Conservation (phyloP, 2,329 filamentous ascomycete species). For the Pestalotiopsis sp. region DNA sequence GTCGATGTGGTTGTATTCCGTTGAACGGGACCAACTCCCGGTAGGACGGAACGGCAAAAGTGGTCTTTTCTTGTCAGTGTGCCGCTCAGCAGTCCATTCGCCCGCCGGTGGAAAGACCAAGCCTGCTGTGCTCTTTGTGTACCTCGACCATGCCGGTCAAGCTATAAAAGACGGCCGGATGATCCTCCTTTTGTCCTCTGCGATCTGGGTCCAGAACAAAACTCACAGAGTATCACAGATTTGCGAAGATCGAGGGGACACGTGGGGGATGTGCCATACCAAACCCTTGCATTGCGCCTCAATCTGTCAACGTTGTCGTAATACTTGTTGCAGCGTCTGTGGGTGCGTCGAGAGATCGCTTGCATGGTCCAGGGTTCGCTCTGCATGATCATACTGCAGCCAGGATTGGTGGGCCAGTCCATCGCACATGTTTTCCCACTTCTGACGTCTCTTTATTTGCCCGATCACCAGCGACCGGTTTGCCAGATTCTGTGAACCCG, state of each 20-base stretch:
- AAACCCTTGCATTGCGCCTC: background rate
- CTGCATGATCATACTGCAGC: background rate
- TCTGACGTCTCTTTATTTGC: background rate
- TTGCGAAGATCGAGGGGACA: background rate
- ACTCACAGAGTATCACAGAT: background rate
- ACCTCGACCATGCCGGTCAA: background rate
- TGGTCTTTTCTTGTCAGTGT: background rate
- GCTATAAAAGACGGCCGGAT: background rate
- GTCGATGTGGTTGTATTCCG: background rate
- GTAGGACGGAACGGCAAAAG: background rate
- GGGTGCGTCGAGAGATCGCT: background rate
- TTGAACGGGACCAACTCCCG: background rate
- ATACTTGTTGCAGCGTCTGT: background rate
- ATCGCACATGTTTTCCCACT: background rate
- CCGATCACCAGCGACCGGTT: background rate
- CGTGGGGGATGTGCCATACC: background rate
- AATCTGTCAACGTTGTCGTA: background rate
- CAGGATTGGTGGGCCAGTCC: background rate
- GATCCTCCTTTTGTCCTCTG: background rate
- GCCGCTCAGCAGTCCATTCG: background rate
- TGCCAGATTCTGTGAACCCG: background rate
- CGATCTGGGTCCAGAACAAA: background rate
- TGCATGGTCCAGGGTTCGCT: background rate
- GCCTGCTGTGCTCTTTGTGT: background rate
- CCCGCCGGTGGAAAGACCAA: background rate